Evolutionary conservation across 306 rosid genomes (phyloP).

Genomic region (Cucurbita pepo): DNA sequence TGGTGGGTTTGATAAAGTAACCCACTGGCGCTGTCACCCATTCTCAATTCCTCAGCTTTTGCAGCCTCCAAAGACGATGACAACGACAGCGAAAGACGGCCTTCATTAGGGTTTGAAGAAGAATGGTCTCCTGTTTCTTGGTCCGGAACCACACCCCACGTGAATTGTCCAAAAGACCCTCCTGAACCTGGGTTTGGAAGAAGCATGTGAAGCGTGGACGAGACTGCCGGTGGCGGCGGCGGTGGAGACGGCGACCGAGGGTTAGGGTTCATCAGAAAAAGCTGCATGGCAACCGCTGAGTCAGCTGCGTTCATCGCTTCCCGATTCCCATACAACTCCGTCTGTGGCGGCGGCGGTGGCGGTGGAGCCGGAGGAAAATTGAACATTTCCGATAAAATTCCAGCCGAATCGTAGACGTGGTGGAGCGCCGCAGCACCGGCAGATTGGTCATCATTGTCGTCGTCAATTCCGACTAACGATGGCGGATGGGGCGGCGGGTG

Average conservation of each 20-base stretch:
- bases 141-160: not conserved
- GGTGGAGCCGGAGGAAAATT: slow-evolving; percentile 29
- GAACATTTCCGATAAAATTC: slow-evolving; percentile 94
- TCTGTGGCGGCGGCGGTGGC: not conserved
- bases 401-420: slow-evolving; percentile 52
- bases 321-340: slow-evolving; percentile 61
- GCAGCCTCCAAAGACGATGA: slow-evolving; percentile 9
- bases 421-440: slow-evolving; percentile 8
- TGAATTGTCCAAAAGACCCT: slow-evolving; percentile 11
- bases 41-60: slow-evolving; percentile 7
- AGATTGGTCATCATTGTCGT: slow-evolving; percentile 46
- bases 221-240: slow-evolving; percentile 18
- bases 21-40: not conserved
- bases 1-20: not conserved
- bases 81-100: slow-evolving; percentile 1
- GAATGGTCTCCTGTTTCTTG: not conserved
- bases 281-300: slow-evolving; percentile 97
- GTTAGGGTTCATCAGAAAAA: slow-evolving; percentile 75
- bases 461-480: slow-evolving; percentile 51
- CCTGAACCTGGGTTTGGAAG: slow-evolving; percentile 3
- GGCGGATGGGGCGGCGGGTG: slow-evolving; percentile 27
- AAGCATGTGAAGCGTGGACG: slow-evolving; percentile 22
- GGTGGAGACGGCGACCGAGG: slow-evolving; percentile 62
- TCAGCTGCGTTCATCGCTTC: slow-evolving; percentile 44
- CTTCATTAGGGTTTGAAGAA: not conserved